A percentile compares a stretch with the other conserved stretches of the same genome.
Evolutionary conservation across 768 basidiomycete genomes (phyloP).

Genomic region (Tricholoma hemisulphureum): DNA sequence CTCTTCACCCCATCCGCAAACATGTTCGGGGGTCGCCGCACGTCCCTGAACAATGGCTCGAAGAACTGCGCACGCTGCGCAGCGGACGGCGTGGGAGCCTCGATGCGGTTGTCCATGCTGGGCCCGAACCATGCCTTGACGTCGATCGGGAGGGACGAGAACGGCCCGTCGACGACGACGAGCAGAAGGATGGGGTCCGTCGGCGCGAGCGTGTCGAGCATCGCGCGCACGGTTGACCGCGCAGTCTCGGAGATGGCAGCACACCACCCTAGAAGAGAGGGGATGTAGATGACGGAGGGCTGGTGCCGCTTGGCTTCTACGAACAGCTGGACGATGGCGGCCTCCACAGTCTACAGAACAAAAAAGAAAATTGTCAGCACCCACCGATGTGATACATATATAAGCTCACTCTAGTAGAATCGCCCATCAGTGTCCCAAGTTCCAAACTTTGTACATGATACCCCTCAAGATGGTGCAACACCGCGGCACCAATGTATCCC

Average conservation of each 20-base stretch:
- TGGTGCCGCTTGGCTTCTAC: slow-evolving; percentile 96
- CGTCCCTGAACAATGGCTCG: slow-evolving; percentile 61
- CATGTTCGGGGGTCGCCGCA: slow-evolving; percentile 74
- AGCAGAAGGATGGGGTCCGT: slow-evolving; percentile 93
- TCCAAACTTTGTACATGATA: slow-evolving; percentile 95
- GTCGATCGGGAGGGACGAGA: slow-evolving; percentile 70
- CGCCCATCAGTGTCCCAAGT: slow-evolving; percentile 82
- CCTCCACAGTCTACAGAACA: slow-evolving; percentile 73
- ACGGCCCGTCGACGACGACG: slow-evolving; percentile 80
- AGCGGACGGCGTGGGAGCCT: slow-evolving; percentile 49
- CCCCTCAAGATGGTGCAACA: slow-evolving; percentile 91
- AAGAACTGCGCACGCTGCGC: slow-evolving; percentile 77
- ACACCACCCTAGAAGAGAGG: slow-evolving; percentile 84
- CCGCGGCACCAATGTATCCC: slow-evolving; percentile 82
- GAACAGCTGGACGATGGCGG: slow-evolving; percentile 92
- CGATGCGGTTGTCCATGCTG: slow-evolving; percentile 71
- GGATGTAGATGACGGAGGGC: slow-evolving; percentile 94
- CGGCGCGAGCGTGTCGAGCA: slow-evolving; percentile 88
- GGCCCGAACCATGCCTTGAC: slow-evolving; percentile 91
- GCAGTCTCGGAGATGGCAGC: slow-evolving; percentile 81
- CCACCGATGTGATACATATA: no score
- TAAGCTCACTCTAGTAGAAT: slow-evolving; percentile 75
- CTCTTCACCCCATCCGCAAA: slow-evolving; percentile 89
- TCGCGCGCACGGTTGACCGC: slow-evolving; percentile 79
- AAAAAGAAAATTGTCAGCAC: no score